Evolutionary conservation across 352 stramenopile species (phyloP).

Genomic region (Thalassiosira exigua): DNA sequence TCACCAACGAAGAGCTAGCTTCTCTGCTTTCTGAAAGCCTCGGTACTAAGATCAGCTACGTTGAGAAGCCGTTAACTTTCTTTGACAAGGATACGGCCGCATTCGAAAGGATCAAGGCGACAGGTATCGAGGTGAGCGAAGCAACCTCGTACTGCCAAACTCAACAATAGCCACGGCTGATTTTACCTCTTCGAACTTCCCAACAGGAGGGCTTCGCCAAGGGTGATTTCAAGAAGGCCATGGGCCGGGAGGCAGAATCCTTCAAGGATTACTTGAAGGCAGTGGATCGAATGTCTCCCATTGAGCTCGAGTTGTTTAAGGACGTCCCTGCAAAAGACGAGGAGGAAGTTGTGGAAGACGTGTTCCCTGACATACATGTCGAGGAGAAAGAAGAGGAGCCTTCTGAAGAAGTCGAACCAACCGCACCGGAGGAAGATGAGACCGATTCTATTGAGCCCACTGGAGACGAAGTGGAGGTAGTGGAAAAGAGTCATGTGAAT

Average conservation of each 20-base stretch:
- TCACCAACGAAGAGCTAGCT: slow-evolving; percentile 56
- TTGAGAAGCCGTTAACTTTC: slow-evolving; percentile 54
- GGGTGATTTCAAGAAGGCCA: slow-evolving; percentile 55
- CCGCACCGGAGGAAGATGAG: not conserved
- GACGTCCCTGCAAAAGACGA: not conserved
- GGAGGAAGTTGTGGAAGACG: not conserved
- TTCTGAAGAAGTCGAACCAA: not conserved
- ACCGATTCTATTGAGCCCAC: too few species aligned
- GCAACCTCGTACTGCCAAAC: too few species aligned
- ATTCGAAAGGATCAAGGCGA: slow-evolving; percentile 70
- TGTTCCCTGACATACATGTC: not conserved
- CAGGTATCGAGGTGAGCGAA: slow-evolving; percentile 66
- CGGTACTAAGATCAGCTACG: slow-evolving; percentile 53
- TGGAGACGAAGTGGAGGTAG: too few species aligned
- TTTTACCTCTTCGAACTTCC: too few species aligned
- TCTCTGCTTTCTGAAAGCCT: slow-evolving; percentile 50
- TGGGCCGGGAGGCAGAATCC: slow-evolving; percentile 56
- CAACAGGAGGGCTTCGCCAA: slow-evolving; percentile 38
- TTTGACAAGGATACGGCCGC: slow-evolving; percentile 46
- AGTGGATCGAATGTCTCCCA: slow-evolving; percentile 23
- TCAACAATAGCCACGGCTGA: too few species aligned
- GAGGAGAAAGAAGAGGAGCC: not conserved
- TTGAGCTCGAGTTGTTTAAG: slow-evolving; percentile 20
- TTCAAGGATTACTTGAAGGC: slow-evolving; percentile 61
- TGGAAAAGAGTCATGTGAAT: too few species aligned